Evolutionary conservation across 331 rosid species (phyloP), one percentile per base, ranked within the genome.

Genomic region (Spiraea crenata): DNA sequence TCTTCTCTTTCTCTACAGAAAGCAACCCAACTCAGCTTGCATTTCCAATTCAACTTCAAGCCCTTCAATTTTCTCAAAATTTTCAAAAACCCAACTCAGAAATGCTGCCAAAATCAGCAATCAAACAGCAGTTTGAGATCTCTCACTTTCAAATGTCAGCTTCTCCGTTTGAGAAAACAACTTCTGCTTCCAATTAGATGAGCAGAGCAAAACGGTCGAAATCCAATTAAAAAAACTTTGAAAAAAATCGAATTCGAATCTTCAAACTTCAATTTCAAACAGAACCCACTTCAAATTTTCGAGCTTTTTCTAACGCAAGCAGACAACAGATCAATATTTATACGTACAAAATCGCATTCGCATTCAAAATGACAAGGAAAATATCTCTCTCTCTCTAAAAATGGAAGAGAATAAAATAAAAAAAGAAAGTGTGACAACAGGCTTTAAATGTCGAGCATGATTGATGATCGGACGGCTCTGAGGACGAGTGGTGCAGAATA

Each of bases 91-190:
- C 11, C 65, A 67, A 58, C 41, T 37, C 72, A 64, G 58, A 42
- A 71, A 69, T 80, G 82, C 81, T 84, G 82, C 81, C 80, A 76
- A 74, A 79, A 39, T 74, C 85, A 69, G 78, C 88, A 80, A 84
- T 76, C 74, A 72, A 72, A 57, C 20, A 20, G 51, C 65, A 41
- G 65, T 52, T 51, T 72, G 75, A 76, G 58, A 4, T 60, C 77
- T 19, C 77, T 80, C 70, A 59, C 76, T 34, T 37, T 74, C 75
- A 65, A 40, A 46, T 71, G 65, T 45, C 73, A 67, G 65, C 52
- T 73, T 59, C 74, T 70, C 71, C 59, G 83, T 66, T 74, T 76
- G 81, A 71, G 80, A 72, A 69, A 74, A 31, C 42, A 31, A 19
- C 12, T 82, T 80, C 63, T 62, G 63, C 41, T 58, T 65, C 59